Evolutionary conservation across 208 protist species (phyloP), one percentile per base, ranked within the genome.

Genomic region (Acanthamoeba triangularis): DNA sequence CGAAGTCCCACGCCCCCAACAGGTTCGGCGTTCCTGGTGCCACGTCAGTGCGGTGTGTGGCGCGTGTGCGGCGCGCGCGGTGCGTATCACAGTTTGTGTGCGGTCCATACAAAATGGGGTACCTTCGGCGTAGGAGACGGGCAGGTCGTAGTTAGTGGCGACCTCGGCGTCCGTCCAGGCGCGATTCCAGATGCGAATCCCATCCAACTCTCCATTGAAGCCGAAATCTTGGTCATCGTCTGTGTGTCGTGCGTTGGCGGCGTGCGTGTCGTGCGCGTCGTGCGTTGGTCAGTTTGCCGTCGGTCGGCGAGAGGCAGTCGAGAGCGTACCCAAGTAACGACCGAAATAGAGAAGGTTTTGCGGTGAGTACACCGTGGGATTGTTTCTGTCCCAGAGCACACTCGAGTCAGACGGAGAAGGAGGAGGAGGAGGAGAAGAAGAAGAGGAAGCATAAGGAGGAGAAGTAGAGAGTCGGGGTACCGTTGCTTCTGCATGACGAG

Each of bases 201-300:
- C 85, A 20, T 92, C 85, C 61, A 92, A 74, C 35, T 92, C 85
- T 92, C 61, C 85, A 33, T 92, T 92, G 37, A 92, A 67, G 37
- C 61, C 61, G 35, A 67, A 92, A 47, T 92, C 85, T 92, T 92
- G 61, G 85, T 92, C 85, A 92, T 92, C 63, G 63, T 92, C 82
- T 90, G 47, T 41, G 18, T 30, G 25, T 41, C 33, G 33, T 74
- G 13, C 4, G 67, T 41, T 74, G n/a, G n/a, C n/a, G n/a, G n/a
- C n/a, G 54, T 59, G 54, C 6, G 54, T 59, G 54, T 59, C 44
- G 54, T 25, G 54, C 54, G 54, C 7, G 54, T 25, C 14, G 33
- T 37, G 44, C 44, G 10, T 47, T 47, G 44, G 44, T 11, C 2
- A 47, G 44, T 47, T 47, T 47, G 44, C 44, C 0, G 10, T 47